Conservation (phyloP, 345 rosid species). For the Corchorus capsularis region DNA sequence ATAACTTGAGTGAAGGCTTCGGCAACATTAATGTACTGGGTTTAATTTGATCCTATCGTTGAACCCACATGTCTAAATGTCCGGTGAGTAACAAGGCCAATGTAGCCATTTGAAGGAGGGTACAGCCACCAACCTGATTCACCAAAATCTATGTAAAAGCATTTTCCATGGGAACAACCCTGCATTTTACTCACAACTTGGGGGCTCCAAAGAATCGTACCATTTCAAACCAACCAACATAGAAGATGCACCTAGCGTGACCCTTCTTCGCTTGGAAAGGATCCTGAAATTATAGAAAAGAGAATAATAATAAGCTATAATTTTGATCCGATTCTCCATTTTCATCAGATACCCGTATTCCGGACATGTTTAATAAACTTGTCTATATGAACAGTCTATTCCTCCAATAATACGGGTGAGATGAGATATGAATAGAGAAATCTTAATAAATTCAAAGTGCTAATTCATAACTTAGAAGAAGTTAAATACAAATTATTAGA, state of each 20-base stretch:
- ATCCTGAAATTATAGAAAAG: not conserved
- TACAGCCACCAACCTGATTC: not conserved
- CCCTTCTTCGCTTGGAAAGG: not conserved
- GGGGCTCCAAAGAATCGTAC: not conserved
- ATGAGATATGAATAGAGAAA: too few species aligned
- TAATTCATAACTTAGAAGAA: too few species aligned
- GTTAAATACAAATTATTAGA: too few species aligned
- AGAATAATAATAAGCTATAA: too few species aligned
- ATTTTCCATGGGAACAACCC: not conserved
- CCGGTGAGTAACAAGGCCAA: not conserved
- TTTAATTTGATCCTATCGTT: not conserved
- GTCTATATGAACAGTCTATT: too few species aligned
- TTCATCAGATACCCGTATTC: too few species aligned
- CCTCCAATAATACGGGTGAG: too few species aligned
- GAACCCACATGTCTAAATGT: slow-evolving; percentile 2
- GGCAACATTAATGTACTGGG: not conserved
- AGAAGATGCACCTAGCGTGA: not conserved
- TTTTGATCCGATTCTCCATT: too few species aligned
- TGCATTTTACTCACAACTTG: not conserved
- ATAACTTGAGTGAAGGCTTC: not conserved
- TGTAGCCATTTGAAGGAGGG: not conserved
- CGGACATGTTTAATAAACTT: too few species aligned
- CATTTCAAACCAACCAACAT: not conserved
- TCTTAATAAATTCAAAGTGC: too few species aligned
- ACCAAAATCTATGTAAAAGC: not conserved